Evolutionary conservation across 148 eudicot species (phyloP).

Genomic region (Diospyros kaki): DNA sequence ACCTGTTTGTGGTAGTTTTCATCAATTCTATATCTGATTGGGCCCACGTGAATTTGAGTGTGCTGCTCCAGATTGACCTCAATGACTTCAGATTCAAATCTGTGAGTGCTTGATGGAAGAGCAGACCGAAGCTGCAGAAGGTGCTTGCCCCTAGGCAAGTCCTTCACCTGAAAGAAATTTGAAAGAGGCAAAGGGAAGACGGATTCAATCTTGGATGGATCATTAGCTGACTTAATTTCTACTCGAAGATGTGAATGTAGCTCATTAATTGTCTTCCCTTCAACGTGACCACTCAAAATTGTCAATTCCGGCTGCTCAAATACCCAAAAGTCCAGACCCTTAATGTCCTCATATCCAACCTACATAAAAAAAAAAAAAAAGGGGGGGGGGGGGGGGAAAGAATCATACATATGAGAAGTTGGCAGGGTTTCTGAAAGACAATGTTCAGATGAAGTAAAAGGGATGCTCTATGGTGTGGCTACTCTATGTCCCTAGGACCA

Average conservation of each 20-base stretch:
- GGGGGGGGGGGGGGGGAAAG: too few relatives aligned
- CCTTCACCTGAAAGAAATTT: conserved; percentile 89
- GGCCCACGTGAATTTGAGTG: conserved; percentile 68
- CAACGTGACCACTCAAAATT: conserved; percentile 79
- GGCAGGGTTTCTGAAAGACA: neutral
- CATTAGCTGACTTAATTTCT: conserved; percentile 74
- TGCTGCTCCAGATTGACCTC: conserved; percentile 83
- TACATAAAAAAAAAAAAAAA: conserved; percentile 18
- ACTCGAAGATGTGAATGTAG: conserved; percentile 72
- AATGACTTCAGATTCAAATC: conserved; percentile 69
- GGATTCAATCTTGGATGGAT: conserved; percentile 70
- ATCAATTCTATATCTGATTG: conserved; percentile 59
- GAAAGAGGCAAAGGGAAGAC: conserved; percentile 80
- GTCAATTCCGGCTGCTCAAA: conserved; percentile 87
- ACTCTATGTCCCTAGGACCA: too few relatives aligned
- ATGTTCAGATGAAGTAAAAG: neutral
- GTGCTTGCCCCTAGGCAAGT: conserved; percentile 76
- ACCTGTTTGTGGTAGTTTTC: conserved; percentile 85
- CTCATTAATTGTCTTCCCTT: conserved; percentile 56
- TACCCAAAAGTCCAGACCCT: conserved; percentile 69
- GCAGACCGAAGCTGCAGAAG: conserved; percentile 74
- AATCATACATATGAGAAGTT: neutral
- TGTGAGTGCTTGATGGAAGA: conserved; percentile 54
- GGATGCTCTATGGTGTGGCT: neutral
- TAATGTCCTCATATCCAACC: conserved; percentile 77